phyloP scores from a whole-genome alignment of 2,329 filamentous ascomycete species.

The Arthrobotrys sphaeroides region DNA sequence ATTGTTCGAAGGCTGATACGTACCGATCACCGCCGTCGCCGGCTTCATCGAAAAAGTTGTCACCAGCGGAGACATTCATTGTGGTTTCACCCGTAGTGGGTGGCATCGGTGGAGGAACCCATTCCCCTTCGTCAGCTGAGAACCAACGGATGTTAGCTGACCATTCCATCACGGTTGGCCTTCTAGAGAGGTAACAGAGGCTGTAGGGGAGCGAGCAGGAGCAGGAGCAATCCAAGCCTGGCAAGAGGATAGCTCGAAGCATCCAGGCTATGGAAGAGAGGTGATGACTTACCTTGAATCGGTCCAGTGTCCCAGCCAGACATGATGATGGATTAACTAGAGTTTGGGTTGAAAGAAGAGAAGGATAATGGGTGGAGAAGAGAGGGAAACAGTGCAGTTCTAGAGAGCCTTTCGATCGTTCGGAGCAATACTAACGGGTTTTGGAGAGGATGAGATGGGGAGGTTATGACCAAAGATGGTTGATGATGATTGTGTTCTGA shows the following conservation, averaged over 20 bases:
- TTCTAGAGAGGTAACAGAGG: neutral
- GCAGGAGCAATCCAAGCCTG: neutral
- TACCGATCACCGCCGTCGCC: constrained; percentile 46
- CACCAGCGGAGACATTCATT: constrained; percentile 10
- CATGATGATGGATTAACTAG: neutral
- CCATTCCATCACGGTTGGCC: too few species aligned
- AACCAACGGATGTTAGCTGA: neutral
- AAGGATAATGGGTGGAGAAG: neutral
- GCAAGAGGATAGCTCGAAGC: neutral
- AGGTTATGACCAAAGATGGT: neutral
- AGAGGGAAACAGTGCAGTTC: constrained; percentile 1
- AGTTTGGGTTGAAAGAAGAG: neutral
- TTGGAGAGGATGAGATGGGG: neutral
- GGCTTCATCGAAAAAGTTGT: constrained; percentile 42
- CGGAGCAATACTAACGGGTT: neutral
- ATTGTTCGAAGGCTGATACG: neutral
- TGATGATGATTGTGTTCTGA: neutral
- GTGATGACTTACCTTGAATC: neutral
- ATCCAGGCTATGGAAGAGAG: neutral
- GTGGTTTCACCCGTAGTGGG: neutral
- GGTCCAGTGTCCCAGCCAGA: constrained; percentile 1
- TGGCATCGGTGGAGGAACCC: constrained; percentile 26
- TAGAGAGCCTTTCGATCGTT: constrained; percentile 11
- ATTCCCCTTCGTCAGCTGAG: constrained; percentile 27
- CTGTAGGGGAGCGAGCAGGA: neutral